A percentile compares a stretch with the other conserved stretches of the same genome.
Evolutionary conservation across 1,284 basidiomycete species (phyloP).

Genomic region (Leccinum griseonigrum): DNA sequence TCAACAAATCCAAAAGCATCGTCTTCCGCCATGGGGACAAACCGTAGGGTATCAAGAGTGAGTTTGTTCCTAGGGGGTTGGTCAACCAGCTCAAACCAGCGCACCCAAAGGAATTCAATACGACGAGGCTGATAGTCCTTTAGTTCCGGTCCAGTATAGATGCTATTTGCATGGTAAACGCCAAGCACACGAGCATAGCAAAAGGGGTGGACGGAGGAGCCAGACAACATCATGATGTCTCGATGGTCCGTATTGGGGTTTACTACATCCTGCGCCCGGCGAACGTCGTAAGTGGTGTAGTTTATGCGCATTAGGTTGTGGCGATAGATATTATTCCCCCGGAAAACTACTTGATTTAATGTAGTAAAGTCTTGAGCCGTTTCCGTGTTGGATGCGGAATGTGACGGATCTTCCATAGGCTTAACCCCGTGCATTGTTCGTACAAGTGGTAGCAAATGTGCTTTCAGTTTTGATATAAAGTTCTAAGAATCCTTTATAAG

Average conservation of each 20-base stretch:
- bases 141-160: not conserved
- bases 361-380: too few species aligned
- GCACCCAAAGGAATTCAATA: not conserved
- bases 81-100: not conserved
- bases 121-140: not conserved
- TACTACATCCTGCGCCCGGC: not conserved
- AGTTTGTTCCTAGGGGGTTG: not conserved
- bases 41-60: not conserved
- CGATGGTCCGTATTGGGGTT: not conserved
- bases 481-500: not conserved
- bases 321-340: not conserved
- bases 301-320: not conserved
- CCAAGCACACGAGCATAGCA: not conserved
- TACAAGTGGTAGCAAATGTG: not conserved
- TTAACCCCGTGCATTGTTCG: not conserved
- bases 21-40: not conserved
- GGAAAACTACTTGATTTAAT: not conserved
- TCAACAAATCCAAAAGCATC: not conserved
- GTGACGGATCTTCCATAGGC: not conserved
- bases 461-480: not conserved
- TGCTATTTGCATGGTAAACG: not conserved
- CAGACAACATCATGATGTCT: not conserved
- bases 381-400: not conserved
- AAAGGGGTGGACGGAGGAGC: not conserved
- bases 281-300: not conserved